These are phyloP conservation scores for Diddensiella santjacobensis DNA, from an alignment of 805 yeast species.

Conservation along the genomic window DNA sequence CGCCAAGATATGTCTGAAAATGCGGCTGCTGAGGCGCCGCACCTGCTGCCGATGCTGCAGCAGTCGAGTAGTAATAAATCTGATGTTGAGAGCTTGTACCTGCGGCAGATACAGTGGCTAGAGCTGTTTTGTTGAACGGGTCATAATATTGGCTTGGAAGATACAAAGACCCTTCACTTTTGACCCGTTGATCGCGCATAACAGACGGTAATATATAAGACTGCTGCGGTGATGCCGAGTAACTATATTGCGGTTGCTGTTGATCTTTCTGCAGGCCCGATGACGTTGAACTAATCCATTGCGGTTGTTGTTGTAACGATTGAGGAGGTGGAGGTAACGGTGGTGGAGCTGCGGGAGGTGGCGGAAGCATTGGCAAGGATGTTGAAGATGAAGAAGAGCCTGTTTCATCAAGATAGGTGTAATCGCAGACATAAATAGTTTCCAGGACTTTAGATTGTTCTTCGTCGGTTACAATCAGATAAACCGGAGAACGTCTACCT, in stretches of 20 bases:
- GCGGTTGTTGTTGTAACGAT: slow-evolving; percentile 13
- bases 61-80: neutral
- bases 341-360: slow-evolving; percentile 12
- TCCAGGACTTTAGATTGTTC: slow-evolving; percentile 9
- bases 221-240: slow-evolving; percentile 4
- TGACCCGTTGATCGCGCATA: neutral
- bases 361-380: slow-evolving; percentile 1
- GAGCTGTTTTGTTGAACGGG: neutral
- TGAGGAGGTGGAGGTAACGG: slow-evolving; percentile 16
- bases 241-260: slow-evolving; percentile 7
- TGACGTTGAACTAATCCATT: slow-evolving; percentile 9
- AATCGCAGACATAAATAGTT: slow-evolving; percentile 19
- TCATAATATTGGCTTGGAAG: slow-evolving; percentile 1
- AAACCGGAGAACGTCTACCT: slow-evolving; percentile 9
- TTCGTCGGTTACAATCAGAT: slow-evolving; percentile 11
- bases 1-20: neutral
- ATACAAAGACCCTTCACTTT: slow-evolving; percentile 1
- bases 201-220: slow-evolving; percentile 1
- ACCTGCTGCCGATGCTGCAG: neutral
- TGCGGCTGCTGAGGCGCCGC: neutral
- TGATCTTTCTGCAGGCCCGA: slow-evolving; percentile 9
- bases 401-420: slow-evolving; percentile 10
- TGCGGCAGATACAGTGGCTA: neutral
- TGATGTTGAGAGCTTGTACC: neutral
- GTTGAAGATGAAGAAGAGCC: slow-evolving; percentile 8